Base-by-base conservation (phyloP, 2,329 filamentous ascomycete genomes). In the Xylaria multiplex region DNA sequence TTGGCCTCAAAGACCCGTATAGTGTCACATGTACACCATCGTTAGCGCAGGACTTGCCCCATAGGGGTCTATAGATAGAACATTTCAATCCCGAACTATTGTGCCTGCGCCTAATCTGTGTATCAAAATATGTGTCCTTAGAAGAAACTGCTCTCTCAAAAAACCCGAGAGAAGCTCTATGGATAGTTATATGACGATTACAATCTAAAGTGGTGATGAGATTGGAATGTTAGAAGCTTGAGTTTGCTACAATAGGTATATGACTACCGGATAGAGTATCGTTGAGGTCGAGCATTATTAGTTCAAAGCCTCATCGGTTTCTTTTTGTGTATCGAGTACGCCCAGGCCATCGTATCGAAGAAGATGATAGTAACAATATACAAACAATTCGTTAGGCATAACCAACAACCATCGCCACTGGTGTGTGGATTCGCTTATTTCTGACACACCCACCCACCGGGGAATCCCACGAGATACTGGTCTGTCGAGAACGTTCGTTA, bases 71-170 rank as follows among this genome's bases (percentile, higher is more conserved):
- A 19, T 45, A n/a, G 35, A 30, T 30, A 45, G 37, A 6, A 53
- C 9, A 35, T 8, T 16, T 55, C 19, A 43, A 43, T 55, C 53
- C 37, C 37, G 27, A 43, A 37, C 16, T 55, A 55, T 40, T 22
- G 9, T 13, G 24, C 11, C 32, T 27, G 27, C 37, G 27, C 22
- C 16, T 22, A 14, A n/a, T n/a, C 42, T 55, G 37, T 24, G n/a
- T 2, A 8, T 14, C 22, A 19, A 19, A 45, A 16, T 11, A 30
- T 55, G 37, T 43, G 11, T 13, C 27, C 27, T 13, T 40, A 43
- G 52, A 16, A 55, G n/a, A 5, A 30, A 14, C 24, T 3, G 9
- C 13, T n/a, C 22, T n/a, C 19, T 2, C 53, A 35, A 19, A 22
- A 52, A 35, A 13, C 2, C 2, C 42, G 2, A 30, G 35, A 6